These are phyloP conservation scores for Excoecaria agallocha DNA, from an alignment of 345 rosid species.

Conservation along the genomic window DNA sequence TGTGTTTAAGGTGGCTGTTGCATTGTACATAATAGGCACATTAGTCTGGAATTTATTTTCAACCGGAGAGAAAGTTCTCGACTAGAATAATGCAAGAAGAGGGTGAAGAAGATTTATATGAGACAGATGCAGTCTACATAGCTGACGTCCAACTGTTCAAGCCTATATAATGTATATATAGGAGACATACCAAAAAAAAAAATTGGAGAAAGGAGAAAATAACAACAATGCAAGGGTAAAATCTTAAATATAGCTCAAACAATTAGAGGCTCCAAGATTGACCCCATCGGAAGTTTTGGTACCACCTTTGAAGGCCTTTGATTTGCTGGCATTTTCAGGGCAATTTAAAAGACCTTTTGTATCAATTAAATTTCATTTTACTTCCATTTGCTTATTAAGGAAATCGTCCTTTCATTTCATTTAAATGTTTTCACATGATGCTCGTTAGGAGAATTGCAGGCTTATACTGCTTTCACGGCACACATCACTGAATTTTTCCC, in stretches of 20 bases:
- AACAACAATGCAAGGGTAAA: background rate
- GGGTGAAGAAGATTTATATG: background rate
- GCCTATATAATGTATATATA: background rate
- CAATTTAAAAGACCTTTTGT: conserved; percentile 9
- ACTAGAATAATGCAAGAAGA: conserved; percentile 33
- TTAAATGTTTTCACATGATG: conserved; percentile 4
- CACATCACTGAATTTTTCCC: background rate
- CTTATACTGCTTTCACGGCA: background rate
- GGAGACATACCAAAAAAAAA: background rate
- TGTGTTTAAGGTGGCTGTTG: conserved; percentile 92
- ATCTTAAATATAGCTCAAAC: conserved; percentile 9
- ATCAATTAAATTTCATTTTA: conserved; percentile 6
- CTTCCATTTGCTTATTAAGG: conserved; percentile 1
- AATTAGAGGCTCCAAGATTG: conserved; percentile 7
- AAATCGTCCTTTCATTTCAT: conserved; percentile 8
- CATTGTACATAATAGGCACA: conserved; percentile 70
- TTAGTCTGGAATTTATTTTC: conserved; percentile 85
- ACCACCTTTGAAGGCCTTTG: conserved; percentile 7
- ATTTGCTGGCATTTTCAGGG: conserved; percentile 19
- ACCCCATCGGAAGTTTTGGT: conserved; percentile 21
- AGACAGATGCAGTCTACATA: conserved; percentile 11
- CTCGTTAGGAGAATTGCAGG: background rate
- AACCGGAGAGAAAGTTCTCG: conserved; percentile 85
- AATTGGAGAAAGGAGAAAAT: background rate
- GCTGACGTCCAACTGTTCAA: background rate